Evolutionary conservation across 2,329 filamentous ascomycete species (phyloP).

Genomic region (Tetracladium maxilliforme): DNA sequence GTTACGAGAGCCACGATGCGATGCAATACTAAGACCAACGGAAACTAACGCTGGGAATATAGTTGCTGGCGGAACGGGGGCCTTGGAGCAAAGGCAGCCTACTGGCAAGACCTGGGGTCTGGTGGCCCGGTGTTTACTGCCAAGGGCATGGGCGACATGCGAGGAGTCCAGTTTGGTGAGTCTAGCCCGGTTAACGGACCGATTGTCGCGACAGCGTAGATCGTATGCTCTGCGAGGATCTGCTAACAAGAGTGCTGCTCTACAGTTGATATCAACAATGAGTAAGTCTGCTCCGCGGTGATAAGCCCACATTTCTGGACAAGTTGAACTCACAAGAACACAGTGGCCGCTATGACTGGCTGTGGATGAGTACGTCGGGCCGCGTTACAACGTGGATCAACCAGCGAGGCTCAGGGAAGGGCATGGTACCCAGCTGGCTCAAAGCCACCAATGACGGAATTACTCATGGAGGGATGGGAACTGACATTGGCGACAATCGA

Average conservation of each 20-base stretch:
- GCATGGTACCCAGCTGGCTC: no score
- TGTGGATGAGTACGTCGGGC: constrained; percentile 6
- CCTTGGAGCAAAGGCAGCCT: constrained; percentile 11
- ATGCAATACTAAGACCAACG: no score
- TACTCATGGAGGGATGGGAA: no score
- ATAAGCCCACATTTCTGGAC: not conserved
- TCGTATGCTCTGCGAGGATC: no score
- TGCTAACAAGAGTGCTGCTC: no score
- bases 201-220: no score
- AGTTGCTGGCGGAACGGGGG: constrained; percentile 19
- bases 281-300: no score
- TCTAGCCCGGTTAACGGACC: no score
- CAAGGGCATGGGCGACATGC: constrained; percentile 2
- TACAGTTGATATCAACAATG: constrained; percentile 12
- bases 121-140: constrained; percentile 3
- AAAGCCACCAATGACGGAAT: no score
- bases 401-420: constrained; percentile 6
- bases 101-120: constrained; percentile 18
- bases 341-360: constrained; percentile 7
- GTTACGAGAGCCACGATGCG: no score
- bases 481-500: no score
- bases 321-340: not conserved
- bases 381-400: constrained; percentile 8
- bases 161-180: constrained; percentile 3
- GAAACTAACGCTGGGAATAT: no score